A percentile compares a stretch with the other conserved stretches of the same genome.
Evolutionary conservation across 2,329 filamentous ascomycete species (phyloP).

Genomic region (Sclerotinia spermophila): DNA sequence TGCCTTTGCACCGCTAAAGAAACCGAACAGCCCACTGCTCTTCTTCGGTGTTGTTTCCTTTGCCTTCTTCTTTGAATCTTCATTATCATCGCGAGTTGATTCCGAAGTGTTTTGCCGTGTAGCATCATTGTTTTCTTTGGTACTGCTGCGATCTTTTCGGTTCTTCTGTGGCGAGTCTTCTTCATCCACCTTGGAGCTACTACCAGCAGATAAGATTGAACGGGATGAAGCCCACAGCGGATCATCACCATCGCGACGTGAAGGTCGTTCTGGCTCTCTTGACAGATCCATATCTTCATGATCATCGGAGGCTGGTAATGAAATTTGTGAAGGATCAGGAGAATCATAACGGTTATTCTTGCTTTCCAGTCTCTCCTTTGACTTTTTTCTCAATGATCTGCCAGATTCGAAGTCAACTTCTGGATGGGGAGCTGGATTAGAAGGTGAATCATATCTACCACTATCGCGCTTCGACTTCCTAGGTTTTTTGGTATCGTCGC

Average conservation of each 20-base stretch:
- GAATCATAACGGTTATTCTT: constrained; percentile 31
- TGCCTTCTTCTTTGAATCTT: constrained; percentile 39
- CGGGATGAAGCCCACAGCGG: constrained; percentile 42
- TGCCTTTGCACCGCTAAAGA: constrained; percentile 39
- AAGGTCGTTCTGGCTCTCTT: constrained; percentile 37
- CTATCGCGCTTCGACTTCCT: constrained; percentile 40
- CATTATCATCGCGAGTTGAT: constrained; percentile 38
- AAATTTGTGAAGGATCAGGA: constrained; percentile 33
- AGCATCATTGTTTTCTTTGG: constrained; percentile 47
- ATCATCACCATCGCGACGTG: constrained; percentile 39
- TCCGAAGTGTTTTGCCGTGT: constrained; percentile 46
- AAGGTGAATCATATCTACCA: constrained; percentile 31
- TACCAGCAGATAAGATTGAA: constrained; percentile 46
- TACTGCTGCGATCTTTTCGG: constrained; percentile 39
- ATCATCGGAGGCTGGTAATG: constrained; percentile 33
- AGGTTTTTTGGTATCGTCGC: constrained; percentile 38
- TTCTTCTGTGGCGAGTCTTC: constrained; percentile 30
- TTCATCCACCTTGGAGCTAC: constrained; percentile 35
- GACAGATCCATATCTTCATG: constrained; percentile 37
- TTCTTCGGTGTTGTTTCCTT: constrained; percentile 41
- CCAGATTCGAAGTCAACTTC: constrained; percentile 27
- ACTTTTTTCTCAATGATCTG: constrained; percentile 28
- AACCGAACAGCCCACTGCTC: constrained; percentile 44
- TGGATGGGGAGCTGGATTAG: constrained; percentile 18
- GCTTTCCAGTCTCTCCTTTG: constrained; percentile 30